Conservation (phyloP, 129 eudicot species). For the Ambrosia artemisiifolia region DNA sequence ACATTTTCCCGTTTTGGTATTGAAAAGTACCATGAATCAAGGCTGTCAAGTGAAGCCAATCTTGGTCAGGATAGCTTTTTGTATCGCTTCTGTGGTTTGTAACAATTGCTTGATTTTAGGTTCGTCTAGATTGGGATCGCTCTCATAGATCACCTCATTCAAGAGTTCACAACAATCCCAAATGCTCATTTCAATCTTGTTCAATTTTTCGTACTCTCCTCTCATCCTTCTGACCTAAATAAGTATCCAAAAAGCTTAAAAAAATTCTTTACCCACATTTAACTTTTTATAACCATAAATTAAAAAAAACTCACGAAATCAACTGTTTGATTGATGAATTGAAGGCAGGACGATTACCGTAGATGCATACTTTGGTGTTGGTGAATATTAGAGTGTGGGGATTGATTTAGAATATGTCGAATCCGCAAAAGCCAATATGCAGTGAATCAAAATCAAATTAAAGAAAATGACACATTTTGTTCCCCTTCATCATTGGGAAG, state of each 20-base stretch:
- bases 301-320: constrained; percentile 9
- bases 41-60: constrained; percentile 79
- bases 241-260: neutral
- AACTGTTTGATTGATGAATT: constrained; percentile 25
- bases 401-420: too few relatives aligned
- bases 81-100: constrained; percentile 75
- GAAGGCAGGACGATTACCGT: too few relatives aligned
- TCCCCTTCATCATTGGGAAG: too few relatives aligned
- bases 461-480: too few relatives aligned
- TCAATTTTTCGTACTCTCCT: constrained; percentile 52
- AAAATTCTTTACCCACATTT: neutral
- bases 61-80: constrained; percentile 69
- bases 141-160: constrained; percentile 67
- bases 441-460: too few relatives aligned
- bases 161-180: constrained; percentile 88
- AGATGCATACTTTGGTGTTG: too few relatives aligned
- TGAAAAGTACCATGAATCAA: constrained; percentile 55
- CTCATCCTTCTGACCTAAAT: constrained; percentile 73
- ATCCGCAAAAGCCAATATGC: too few relatives aligned
- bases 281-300: neutral
- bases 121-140: constrained; percentile 87
- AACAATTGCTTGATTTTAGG: constrained; percentile 79
- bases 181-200: constrained; percentile 78
- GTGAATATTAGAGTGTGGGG: too few relatives aligned
- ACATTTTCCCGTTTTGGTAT: neutral